A percentile compares a stretch with the other conserved stretches of the same genome.
Evolutionary conservation across 208 protist genomes (phyloP).

Genomic region (Crithidia acanthocephali): DNA sequence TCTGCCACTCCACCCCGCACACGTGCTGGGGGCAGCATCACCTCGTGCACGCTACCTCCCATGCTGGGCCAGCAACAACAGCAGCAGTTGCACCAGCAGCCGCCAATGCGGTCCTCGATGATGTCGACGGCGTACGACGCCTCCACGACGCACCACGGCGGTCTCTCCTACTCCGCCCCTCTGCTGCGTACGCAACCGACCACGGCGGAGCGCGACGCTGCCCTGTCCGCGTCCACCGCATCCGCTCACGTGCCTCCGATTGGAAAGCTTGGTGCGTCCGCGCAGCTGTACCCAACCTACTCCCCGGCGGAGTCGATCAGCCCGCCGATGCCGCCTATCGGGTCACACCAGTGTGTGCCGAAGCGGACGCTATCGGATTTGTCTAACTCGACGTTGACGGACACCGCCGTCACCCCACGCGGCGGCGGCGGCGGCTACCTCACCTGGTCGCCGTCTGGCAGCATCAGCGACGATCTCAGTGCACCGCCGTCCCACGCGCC

Average conservation of each 20-base stretch:
- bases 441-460: conserved; percentile 9
- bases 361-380: background rate
- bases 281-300: background rate
- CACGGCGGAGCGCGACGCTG: background rate
- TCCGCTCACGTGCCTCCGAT: background rate
- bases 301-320: conserved; percentile 1
- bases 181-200: background rate
- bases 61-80: conserved; percentile 7
- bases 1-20: background rate
- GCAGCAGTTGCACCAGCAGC: too few species aligned
- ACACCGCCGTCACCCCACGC: conserved; percentile 16
- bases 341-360: background rate
- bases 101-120: background rate
- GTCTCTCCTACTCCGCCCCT: background rate
- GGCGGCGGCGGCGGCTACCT: conserved; percentile 10
- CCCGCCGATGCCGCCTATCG: conserved; percentile 3
- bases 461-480: conserved; percentile 10
- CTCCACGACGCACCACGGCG: too few species aligned
- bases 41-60: conserved; percentile 11
- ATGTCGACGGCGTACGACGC: background rate
- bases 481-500: background rate
- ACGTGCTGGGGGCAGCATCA: background rate
- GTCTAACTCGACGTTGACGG: conserved; percentile 14
- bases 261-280: background rate
- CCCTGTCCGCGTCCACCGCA: background rate